These are phyloP conservation scores for Ophiostoma novo-ulmi DNA, from an alignment of 2,329 filamentous ascomycete genomes.

Conservation along the genomic window DNA sequence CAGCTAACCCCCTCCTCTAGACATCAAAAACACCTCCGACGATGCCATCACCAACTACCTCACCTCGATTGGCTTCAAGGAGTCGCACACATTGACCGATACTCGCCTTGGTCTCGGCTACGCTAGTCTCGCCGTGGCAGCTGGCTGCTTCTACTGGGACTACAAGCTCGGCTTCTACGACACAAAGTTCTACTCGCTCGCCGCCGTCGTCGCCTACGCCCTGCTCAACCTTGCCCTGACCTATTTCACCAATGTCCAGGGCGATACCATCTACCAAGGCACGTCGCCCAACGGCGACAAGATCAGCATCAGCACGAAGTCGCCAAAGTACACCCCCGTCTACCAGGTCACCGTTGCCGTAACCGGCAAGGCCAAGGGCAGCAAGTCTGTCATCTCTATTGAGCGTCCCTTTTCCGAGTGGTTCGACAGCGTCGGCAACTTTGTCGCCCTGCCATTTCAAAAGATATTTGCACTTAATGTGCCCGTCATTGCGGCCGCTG, in stretches of 20 bases:
- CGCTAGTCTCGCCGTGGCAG: slow-evolving; percentile 71
- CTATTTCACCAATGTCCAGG: slow-evolving; percentile 84
- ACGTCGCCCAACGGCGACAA: slow-evolving; percentile 52
- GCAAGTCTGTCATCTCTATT: slow-evolving; percentile 47
- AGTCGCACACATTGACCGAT: slow-evolving; percentile 75
- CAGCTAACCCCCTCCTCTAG: slow-evolving; percentile 42
- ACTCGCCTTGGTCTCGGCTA: slow-evolving; percentile 81
- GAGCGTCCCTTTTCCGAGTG: slow-evolving; percentile 64
- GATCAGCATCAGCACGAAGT: slow-evolving; percentile 63
- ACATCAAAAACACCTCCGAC: slow-evolving; percentile 94
- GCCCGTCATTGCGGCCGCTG: slow-evolving; percentile 59
- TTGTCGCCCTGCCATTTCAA: slow-evolving; percentile 72
- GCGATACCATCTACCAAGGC: slow-evolving; percentile 75
- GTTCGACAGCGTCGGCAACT: slow-evolving; percentile 69
- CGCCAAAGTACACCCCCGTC: slow-evolving; percentile 72
- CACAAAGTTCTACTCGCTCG: slow-evolving; percentile 75
- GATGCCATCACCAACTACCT: slow-evolving; percentile 93
- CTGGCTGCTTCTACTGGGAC: slow-evolving; percentile 82
- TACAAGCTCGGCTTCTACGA: slow-evolving; percentile 84
- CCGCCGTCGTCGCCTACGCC: slow-evolving; percentile 74
- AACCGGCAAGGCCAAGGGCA: slow-evolving; percentile 37
- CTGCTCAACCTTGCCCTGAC: slow-evolving; percentile 72
- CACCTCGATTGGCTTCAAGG: slow-evolving; percentile 76
- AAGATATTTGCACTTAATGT: slow-evolving; percentile 66
- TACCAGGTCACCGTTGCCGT: slow-evolving; percentile 70